Percentiles rank a stretch among this genome's conserved stretches.
These are phyloP conservation scores for Claviceps cyperi DNA, from an alignment of 2,329 filamentous ascomycete species.

Conservation along the genomic window DNA sequence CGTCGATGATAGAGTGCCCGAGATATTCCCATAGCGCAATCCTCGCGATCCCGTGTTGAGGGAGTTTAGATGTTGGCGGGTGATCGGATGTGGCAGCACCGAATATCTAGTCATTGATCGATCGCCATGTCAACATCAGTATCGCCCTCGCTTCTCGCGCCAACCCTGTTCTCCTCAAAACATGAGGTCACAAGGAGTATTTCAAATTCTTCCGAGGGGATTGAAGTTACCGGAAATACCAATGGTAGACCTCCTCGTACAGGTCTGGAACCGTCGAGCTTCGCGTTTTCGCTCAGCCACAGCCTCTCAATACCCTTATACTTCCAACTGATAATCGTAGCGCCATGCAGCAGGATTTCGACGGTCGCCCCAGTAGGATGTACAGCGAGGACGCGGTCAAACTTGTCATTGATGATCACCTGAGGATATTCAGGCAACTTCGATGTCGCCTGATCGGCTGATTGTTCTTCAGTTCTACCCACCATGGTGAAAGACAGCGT, in stretches of 20 bases:
- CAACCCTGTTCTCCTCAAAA: not conserved
- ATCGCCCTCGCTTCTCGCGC: not conserved
- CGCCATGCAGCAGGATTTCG: constrained; percentile 76
- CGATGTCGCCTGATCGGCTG: constrained; percentile 59
- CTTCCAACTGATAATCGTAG: constrained; percentile 91
- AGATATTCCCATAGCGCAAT: constrained; percentile 87
- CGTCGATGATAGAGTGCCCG: constrained; percentile 54
- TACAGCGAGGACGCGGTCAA: constrained; percentile 53
- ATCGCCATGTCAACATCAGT: not conserved
- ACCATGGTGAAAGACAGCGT: constrained; percentile 37
- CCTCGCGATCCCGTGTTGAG: constrained; percentile 91
- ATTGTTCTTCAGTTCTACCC: constrained; percentile 74
- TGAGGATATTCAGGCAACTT: constrained; percentile 60
- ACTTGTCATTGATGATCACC: constrained; percentile 59
- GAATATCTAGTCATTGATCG: constrained; percentile 52
- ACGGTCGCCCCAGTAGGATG: constrained; percentile 79
- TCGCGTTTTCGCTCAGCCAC: constrained; percentile 68
- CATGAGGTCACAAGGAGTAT: not conserved
- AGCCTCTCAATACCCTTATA: constrained; percentile 68
- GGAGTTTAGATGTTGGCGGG: constrained; percentile 62
- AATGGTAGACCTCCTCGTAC: constrained; percentile 85
- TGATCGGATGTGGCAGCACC: constrained; percentile 65
- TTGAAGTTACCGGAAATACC: constrained; percentile 66
- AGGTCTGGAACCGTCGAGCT: constrained; percentile 74
- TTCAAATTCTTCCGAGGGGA: not conserved